Conservation (phyloP, 768 basidiomycete species). For the Rhodotorula taiwanensis region DNA sequence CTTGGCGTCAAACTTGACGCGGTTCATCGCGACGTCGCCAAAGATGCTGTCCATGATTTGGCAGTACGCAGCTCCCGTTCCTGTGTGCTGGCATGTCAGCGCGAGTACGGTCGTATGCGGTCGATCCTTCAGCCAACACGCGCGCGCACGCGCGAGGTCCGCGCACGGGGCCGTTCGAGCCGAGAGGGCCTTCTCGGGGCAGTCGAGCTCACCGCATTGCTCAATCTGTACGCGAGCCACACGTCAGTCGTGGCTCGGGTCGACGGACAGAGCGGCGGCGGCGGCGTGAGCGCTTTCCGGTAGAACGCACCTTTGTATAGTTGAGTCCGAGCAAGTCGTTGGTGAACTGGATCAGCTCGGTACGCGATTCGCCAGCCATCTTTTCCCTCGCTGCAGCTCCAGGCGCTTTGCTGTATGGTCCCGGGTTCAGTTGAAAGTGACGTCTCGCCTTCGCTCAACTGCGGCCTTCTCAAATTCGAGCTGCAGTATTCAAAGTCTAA, state of each 20-base stretch:
- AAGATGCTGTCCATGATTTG: constrained; percentile 94
- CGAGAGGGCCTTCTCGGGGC: background rate
- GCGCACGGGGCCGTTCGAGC: too few species aligned
- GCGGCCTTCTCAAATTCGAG: too few species aligned
- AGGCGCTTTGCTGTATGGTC: too few species aligned
- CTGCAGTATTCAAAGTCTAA: too few species aligned
- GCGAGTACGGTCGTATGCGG: background rate
- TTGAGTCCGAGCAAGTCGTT: constrained; percentile 86
- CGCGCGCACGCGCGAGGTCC: background rate
- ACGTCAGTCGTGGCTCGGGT: too few species aligned
- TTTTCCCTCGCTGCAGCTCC: too few species aligned
- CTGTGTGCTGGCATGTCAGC: constrained; percentile 39
- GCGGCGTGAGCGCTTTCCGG: too few species aligned
- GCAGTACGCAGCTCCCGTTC: constrained; percentile 84
- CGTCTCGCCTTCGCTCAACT: too few species aligned
- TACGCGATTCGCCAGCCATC: constrained; percentile 42
- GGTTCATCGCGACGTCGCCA: constrained; percentile 49
- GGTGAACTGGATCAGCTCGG: constrained; percentile 84
- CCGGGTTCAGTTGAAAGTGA: too few species aligned
- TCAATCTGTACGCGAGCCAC: constrained; percentile 15
- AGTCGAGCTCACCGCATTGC: constrained; percentile 28
- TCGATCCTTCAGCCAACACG: constrained; percentile 2
- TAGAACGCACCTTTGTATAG: constrained; percentile 74
- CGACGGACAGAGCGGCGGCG: too few species aligned
- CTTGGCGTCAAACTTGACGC: constrained; percentile 90